phyloP scores from a whole-genome alignment of 106 monocot species.

The Allium sativum region DNA sequence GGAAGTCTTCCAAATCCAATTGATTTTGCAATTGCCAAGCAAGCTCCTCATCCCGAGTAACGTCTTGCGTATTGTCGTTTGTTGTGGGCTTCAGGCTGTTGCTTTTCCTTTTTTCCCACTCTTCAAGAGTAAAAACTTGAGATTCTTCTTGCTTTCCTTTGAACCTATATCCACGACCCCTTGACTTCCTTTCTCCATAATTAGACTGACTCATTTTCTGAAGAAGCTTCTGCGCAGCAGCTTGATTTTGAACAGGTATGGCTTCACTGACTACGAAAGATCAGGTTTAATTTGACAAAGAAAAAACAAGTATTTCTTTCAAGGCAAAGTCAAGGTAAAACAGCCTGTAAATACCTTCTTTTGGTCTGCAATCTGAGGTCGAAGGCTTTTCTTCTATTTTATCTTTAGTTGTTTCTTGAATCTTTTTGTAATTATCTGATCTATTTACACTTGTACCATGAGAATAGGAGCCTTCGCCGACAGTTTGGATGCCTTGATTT shows the following conservation, averaged over 20 bases:
- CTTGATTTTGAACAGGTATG: constrained; percentile 94
- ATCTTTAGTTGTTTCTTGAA: constrained; percentile 3
- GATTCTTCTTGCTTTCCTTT: constrained; percentile 59
- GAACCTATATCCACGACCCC: constrained; percentile 38
- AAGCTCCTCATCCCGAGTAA: constrained; percentile 74
- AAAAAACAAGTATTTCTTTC: background rate
- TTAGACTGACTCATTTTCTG: constrained; percentile 66
- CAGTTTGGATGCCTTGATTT: background rate
- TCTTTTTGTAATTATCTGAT: background rate
- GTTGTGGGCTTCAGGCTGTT: constrained; percentile 8
- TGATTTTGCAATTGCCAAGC: constrained; percentile 75
- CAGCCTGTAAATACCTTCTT: constrained; percentile 56
- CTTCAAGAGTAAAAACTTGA: constrained; percentile 81
- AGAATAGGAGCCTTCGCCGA: constrained; percentile 1
- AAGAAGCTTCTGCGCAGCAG: constrained; percentile 86
- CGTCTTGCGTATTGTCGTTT: constrained; percentile 21
- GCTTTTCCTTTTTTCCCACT: constrained; percentile 87
- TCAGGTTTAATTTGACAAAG: background rate
- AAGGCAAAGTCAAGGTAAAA: background rate
- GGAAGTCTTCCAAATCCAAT: constrained; percentile 70
- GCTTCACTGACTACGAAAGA: constrained; percentile 52
- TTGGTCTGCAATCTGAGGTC: constrained; percentile 49
- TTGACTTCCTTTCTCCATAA: constrained; percentile 23
- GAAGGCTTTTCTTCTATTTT: constrained; percentile 23
- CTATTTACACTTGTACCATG: constrained; percentile 1